phyloP scores from a whole-genome alignment of 2,329 filamentous ascomycete species.

The Xylariaceae sp. region DNA sequence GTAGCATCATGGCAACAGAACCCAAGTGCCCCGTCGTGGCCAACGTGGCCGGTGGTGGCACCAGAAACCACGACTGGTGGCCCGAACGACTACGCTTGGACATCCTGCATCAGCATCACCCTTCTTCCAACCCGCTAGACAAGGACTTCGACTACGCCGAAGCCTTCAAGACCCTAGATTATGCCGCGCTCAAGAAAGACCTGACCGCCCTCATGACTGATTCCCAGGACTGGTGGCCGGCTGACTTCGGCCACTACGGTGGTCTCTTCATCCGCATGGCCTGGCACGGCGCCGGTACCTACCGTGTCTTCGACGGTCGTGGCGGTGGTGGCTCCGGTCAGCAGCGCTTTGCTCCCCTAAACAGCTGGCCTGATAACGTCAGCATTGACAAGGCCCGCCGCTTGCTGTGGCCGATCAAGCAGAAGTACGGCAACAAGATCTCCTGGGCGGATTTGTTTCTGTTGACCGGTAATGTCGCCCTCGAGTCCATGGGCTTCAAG shows the following conservation, averaged over 20 bases:
- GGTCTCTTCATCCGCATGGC: constrained; percentile 77
- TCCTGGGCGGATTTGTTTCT: constrained; percentile 73
- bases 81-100: constrained; percentile 63
- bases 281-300: constrained; percentile 77
- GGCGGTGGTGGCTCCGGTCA: constrained; percentile 71
- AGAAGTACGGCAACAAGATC: constrained; percentile 79
- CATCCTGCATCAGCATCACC: constrained; percentile 68
- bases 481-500: constrained; percentile 72
- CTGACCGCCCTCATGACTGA: constrained; percentile 68
- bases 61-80: constrained; percentile 70
- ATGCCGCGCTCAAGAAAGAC: constrained; percentile 69
- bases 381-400: constrained; percentile 76
- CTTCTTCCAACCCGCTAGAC: constrained; percentile 58
- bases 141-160: constrained; percentile 67
- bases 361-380: constrained; percentile 78
- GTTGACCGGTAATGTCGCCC: constrained; percentile 69
- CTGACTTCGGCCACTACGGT: constrained; percentile 77
- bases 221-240: constrained; percentile 78
- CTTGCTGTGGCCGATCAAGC: constrained; percentile 76
- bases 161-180: constrained; percentile 70
- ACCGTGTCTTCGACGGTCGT: constrained; percentile 70
- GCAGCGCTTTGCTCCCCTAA: constrained; percentile 75
- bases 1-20: constrained; percentile 16
- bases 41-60: constrained; percentile 58
- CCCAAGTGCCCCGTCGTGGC: constrained; percentile 19